phyloP scores from a whole-genome alignment of 495 filamentous ascomycete genomes.

The Penicillium silybi region DNA sequence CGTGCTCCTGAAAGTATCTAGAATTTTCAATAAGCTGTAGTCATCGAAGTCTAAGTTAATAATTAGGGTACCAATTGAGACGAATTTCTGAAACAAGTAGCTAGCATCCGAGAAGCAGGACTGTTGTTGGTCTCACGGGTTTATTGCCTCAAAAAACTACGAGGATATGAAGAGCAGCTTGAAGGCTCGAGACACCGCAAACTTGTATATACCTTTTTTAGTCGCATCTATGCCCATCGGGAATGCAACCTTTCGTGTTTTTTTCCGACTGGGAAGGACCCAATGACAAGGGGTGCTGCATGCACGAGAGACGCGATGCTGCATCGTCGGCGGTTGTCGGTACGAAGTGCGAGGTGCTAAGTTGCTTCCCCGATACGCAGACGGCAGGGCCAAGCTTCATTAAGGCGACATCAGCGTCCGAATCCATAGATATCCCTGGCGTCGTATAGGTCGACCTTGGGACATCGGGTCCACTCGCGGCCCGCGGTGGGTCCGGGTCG shows the following conservation, averaged over 20 bases:
- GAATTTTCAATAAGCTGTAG: no score
- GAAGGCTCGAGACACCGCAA: neutral
- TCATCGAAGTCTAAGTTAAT: no score
- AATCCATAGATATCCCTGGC: neutral
- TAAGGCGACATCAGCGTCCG: neutral
- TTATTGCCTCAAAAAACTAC: no score
- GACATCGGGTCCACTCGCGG: neutral
- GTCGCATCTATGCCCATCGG: neutral
- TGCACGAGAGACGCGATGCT: neutral
- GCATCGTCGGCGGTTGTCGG: neutral
- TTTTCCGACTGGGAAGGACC: neutral
- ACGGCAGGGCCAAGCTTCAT: neutral
- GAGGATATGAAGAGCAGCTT: neutral
- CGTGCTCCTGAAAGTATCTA: no score
- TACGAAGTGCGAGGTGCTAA: slow-evolving; percentile 5
- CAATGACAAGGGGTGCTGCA: slow-evolving; percentile 4
- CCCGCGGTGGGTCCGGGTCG: neutral
- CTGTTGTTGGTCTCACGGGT: no score
- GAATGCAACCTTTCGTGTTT: neutral
- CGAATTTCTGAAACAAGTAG: no score
- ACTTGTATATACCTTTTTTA: neutral
- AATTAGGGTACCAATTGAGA: no score
- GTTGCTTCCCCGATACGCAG: neutral
- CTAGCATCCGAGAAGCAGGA: no score
- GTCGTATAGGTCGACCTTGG: neutral